Evolutionary conservation across 805 yeast genomes (phyloP), one percentile per base, ranked within the genome.

Genomic region (Yamadazyma philogaea): DNA sequence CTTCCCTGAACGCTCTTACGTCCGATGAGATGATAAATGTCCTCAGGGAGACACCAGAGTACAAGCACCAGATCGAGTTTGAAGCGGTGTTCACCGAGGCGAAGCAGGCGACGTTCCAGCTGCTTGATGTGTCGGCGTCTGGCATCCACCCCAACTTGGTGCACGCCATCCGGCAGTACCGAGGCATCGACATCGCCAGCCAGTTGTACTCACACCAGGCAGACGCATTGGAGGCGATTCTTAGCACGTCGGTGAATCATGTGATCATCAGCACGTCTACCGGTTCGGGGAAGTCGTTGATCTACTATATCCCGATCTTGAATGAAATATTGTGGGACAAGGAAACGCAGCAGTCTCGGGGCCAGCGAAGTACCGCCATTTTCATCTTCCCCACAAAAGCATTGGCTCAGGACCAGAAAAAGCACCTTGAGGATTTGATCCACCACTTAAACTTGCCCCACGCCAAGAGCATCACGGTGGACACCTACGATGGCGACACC

Each of bases 341-440:
- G 5, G 53, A 57, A 26, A 39, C 70, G 58, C 33, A 64, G 66
- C 8, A 66, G 64, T 24, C 42, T 24, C 40, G 38, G n/a, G 42
- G 48, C 5, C 39, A 68, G n/a, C 21, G 47, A 0, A 53, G 76
- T 4, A 86, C 95, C 0, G 85, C 96, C 7, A 70, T 95, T 70
- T 89, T 85, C 53, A 81, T 93, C 10, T 93, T 93, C 54, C 99
- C 99, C 2, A 93, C 99, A 0, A 93, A 93, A 57, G 99, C 99
- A 0, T 69, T 93, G 39, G 98, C 99, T 0, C 99, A 93, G 57
- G 99, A 93, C 68, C 99, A 93, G 61, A 83, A 83, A 54, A 70
- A 96, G 48, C 81, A 95, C n/a, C 65, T 93, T 42, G 72, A 74
- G 37, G 80, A 76, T 17, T 63, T 85, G 8, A 63, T 84, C 34